These are phyloP conservation scores for Polytrichum formosum DNA, from an alignment of 225 moss, liverwort and hornwort genomes.

Conservation along the genomic window DNA sequence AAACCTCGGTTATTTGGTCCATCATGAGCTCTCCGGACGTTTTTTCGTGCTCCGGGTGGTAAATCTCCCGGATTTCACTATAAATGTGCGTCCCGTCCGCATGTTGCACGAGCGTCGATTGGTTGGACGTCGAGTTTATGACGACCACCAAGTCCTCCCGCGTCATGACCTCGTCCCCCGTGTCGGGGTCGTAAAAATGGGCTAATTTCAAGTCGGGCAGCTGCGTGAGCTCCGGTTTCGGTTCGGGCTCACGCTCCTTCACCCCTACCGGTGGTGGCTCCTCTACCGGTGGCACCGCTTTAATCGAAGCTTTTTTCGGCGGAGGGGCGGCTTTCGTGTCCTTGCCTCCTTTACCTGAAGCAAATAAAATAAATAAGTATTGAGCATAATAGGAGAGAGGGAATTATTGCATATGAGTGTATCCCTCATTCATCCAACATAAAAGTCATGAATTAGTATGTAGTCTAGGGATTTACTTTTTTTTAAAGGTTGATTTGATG, in stretches of 20 bases:
- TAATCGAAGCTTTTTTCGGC: too few relatives aligned
- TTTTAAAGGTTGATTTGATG: too few relatives aligned
- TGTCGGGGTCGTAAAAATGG: slow-evolving; percentile 62
- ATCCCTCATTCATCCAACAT: too few relatives aligned
- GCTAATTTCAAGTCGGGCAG: slow-evolving; percentile 65
- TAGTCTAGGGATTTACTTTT: too few relatives aligned
- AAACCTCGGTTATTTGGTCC: slow-evolving; percentile 34
- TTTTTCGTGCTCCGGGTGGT: slow-evolving; percentile 14
- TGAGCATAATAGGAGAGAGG: too few relatives aligned
- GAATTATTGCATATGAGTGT: too few relatives aligned
- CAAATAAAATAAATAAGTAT: too few relatives aligned
- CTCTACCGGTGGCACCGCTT: background rate
- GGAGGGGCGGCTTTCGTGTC: too few relatives aligned
- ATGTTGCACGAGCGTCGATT: slow-evolving; percentile 68
- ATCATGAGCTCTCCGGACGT: slow-evolving; percentile 60
- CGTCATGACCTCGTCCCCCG: slow-evolving; percentile 61
- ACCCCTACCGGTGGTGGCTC: background rate
- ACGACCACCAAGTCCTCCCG: slow-evolving; percentile 87
- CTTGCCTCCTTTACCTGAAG: too few relatives aligned
- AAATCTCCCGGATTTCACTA: slow-evolving; percentile 44
- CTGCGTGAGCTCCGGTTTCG: slow-evolving; percentile 24
- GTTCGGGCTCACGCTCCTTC: background rate
- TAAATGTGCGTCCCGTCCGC: slow-evolving; percentile 92
- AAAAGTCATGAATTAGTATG: too few relatives aligned
- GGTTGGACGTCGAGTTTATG: slow-evolving; percentile 44